Percentiles rank a stretch among this genome's conserved stretches.
These are phyloP conservation scores for Phytophthora podocarpi DNA, from an alignment of 352 stramenopile genomes.

Conservation along the genomic window DNA sequence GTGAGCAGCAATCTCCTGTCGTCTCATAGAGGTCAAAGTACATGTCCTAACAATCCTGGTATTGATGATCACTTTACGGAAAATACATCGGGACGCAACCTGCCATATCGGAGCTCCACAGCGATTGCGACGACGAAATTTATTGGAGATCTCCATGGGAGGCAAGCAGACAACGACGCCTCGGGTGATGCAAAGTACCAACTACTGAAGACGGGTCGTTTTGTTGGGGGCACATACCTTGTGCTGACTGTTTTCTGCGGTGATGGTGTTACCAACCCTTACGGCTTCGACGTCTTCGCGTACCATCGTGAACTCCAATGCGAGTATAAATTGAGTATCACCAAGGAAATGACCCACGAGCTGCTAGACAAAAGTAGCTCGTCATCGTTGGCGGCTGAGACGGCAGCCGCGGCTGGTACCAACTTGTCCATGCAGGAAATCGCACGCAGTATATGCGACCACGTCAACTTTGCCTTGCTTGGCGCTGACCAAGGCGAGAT, in stretches of 20 bases:
- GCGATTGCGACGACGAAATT: slow-evolving; percentile 28
- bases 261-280: slow-evolving; percentile 66
- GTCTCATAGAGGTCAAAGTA: slow-evolving; percentile 8
- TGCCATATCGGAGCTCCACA: slow-evolving; percentile 16
- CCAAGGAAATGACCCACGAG: slow-evolving; percentile 67
- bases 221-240: slow-evolving; percentile 69
- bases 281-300: slow-evolving; percentile 73
- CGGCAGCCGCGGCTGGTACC: slow-evolving; percentile 63
- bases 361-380: slow-evolving; percentile 65
- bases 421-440: slow-evolving; percentile 80
- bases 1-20: not conserved
- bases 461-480: slow-evolving; percentile 54
- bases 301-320: slow-evolving; percentile 48
- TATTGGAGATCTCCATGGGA: slow-evolving; percentile 40
- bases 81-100: not conserved
- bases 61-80: slow-evolving; percentile 7
- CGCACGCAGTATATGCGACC: slow-evolving; percentile 61
- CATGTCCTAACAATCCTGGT: not conserved
- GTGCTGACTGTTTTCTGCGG: slow-evolving; percentile 72
- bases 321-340: slow-evolving; percentile 60
- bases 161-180: slow-evolving; percentile 21
- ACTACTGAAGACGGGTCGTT: slow-evolving; percentile 67
- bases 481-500: slow-evolving; percentile 48
- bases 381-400: slow-evolving; percentile 54
- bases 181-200: slow-evolving; percentile 51